Base-by-base conservation (phyloP, 495 filamentous ascomycete genomes). In the Pyrenopolyporus hunteri region DNA sequence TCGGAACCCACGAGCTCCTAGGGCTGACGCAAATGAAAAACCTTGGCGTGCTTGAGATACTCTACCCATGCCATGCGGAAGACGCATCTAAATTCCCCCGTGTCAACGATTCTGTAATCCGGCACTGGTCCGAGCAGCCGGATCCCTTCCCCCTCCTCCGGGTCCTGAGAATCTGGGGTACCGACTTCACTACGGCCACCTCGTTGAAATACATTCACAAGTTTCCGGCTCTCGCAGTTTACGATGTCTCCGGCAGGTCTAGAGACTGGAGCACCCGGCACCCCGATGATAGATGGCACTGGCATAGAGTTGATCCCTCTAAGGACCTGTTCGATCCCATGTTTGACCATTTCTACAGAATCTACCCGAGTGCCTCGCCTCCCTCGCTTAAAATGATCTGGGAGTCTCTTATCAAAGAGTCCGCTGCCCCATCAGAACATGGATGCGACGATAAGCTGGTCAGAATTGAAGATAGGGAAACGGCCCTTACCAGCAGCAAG, bases 41-140 rank as follows among this genome's bases (percentile, higher is more conserved):
- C 22, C 49, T 78, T 2, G 73, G 56, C 7, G 63, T 73, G 4
- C 68, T 78, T 2, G 66, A 75, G 33, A 47, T 76, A 5, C 42
- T 70, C 13, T 59, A 68, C n/a, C 52, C 33, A 4, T 6, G 2
- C 0, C 32, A 14, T 8, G 3, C n/a, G 3, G 16, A 42, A 2
- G 26, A 53, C 10, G 3, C 25, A 23, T 11, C 17, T 2, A 8
- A 26, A 5, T 56, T 49, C 39, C 49, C 31, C 33, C 39, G 29
- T 3, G 29, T 76, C 8, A 69, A 26, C 10, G 74, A 78, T 46
- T 39, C 63, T 6, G 39, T 76, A 6, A 20, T 75, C 23, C 59
- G 62, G 45, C 64, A 64, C 2, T 78, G 74, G 74, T 44, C 66
- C 3, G 43, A 64, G 22, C 32, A 23, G 17, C 37, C 37, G 1